Base-by-base conservation (phyloP, 1,284 basidiomycete genomes). In the Fomitopsis pinicola region DNA sequence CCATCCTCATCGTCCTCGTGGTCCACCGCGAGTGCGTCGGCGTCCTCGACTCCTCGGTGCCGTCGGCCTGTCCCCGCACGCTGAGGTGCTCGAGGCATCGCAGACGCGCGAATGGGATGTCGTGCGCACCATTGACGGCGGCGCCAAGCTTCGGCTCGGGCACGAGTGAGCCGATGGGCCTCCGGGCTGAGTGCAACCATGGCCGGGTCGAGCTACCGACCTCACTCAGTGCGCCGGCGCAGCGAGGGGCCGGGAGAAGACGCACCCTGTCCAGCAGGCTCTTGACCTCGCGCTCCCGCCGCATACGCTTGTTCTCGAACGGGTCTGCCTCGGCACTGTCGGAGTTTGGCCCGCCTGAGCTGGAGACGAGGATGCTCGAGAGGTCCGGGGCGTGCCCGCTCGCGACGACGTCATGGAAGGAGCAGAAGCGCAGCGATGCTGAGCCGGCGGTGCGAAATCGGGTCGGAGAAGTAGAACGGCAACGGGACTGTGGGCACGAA, bases 281-380 rank as follows among this genome's bases (percentile, higher is more conserved):
- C 71, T 92, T 89, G 65, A 99, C 95, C 75, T 99, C 97, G 64
- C 94, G 82, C 79, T 99, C 97, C 56, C 93, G 81, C 60, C 95
- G 77, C n/a, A 90, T 82, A 62, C 86, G 88, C 76, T 86, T 89
- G 67, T 89, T 87, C 76, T 99, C 96, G 78, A 90, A 98, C 4
- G 97, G 95, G 84, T 99, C 96, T 0, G 94, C 91, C 76, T 99
- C 97, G 26, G 82, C 77, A 61, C 91, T 92, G 75, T 99, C 97
- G 72, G 96, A 98, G 80, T 97, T 95, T 50, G 95, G 87, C 74
- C 99, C 96, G 46, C 97, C 97, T 4, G 89, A 79, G 15, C 97
- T 97, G 97, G 97, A n/a, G 0, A 99, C 89, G 59, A 99, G 80
- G 53, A 98, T 82, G 54, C 85, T 91, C 1, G 92, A 92, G 30